phyloP scores from a whole-genome alignment of 2,329 filamentous ascomycete genomes.

The Calonectria ilicicola region DNA sequence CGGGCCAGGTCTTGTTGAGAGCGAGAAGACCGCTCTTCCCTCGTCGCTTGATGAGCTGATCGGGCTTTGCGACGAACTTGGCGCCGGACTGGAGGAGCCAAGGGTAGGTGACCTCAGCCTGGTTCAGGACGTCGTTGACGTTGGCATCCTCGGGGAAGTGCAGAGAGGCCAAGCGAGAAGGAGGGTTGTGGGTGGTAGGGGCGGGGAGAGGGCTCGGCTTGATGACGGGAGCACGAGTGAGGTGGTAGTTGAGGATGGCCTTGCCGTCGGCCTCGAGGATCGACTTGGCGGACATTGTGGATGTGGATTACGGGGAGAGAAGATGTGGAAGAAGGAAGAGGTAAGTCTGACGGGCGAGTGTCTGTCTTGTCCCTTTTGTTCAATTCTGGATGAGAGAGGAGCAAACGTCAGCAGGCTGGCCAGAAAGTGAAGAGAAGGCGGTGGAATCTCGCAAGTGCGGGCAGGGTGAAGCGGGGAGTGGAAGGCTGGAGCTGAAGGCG shows the following conservation, averaged over 20 bases:
- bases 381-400: conserved; percentile 35
- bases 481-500: conserved; percentile 20
- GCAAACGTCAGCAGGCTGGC: conserved; percentile 31
- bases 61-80: conserved; percentile 98
- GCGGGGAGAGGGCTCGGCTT: conserved; percentile 94
- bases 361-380: conserved; percentile 41
- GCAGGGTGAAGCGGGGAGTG: conserved; percentile 20
- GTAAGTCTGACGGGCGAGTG: conserved; percentile 37
- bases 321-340: conserved; percentile 24
- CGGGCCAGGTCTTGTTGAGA: conserved; percentile 96
- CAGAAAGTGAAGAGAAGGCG: conserved; percentile 1
- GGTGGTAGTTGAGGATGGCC: conserved; percentile 99
- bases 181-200: conserved; percentile 89
- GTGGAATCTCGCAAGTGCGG: conserved; percentile 32
- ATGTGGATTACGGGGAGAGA: conserved; percentile 41
- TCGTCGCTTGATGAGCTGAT: conserved; percentile 99
- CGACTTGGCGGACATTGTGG: conserved; percentile 78
- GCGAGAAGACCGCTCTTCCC: conserved; percentile 98
- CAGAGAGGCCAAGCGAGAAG: conserved; percentile 89
- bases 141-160: conserved; percentile 92
- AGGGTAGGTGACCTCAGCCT: conserved; percentile 96
- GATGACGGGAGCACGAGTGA: conserved; percentile 96
- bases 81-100: conserved; percentile 87
- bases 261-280: conserved; percentile 99
- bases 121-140: conserved; percentile 87